A percentile compares a stretch with the other conserved stretches of the same genome.
Conservation (phyloP, 2,329 filamentous ascomycete species). For the Fusarium incarnatum region DNA sequence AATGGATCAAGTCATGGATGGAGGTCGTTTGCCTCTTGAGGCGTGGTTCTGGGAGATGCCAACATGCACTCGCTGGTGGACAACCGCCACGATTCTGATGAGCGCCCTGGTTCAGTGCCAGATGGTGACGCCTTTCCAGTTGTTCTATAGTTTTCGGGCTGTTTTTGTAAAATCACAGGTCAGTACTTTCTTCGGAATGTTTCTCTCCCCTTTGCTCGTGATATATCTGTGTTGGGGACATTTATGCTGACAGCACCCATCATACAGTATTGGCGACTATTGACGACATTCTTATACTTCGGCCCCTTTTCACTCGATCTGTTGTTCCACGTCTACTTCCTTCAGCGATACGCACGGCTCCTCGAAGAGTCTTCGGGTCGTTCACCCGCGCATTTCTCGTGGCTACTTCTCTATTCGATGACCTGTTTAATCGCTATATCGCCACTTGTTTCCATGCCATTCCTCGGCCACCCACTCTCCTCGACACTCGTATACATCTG, state of each 20-base stretch:
- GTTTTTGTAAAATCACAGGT: conserved; percentile 95
- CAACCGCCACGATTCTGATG: conserved; percentile 87
- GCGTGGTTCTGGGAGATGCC: conserved; percentile 99
- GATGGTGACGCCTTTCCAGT: conserved; percentile 90
- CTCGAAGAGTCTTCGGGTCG: conserved; percentile 94
- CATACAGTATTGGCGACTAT: conserved; percentile 89
- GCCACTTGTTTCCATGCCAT: conserved; percentile 89
- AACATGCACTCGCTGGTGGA: conserved; percentile 96
- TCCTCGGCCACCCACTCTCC: conserved; percentile 91
- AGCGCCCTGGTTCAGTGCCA: conserved; percentile 93
- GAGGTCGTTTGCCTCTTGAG: conserved; percentile 81
- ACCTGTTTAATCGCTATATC: conserved; percentile 83
- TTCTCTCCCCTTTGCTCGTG: not conserved
- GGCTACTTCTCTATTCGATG: conserved; percentile 89
- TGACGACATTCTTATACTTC: conserved; percentile 98
- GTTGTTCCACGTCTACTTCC: conserved; percentile 97
- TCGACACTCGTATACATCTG: conserved; percentile 98
- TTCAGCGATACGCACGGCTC: conserved; percentile 94
- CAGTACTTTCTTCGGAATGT: conserved; percentile 45
- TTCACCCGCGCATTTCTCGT: conserved; percentile 93
- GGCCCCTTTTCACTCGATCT: conserved; percentile 94
- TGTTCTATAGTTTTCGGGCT: conserved; percentile 95
- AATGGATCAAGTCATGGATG: conserved; percentile 72
- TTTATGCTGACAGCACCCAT: conserved; percentile 27
- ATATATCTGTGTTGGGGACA: not conserved